Evolutionary conservation across 2,329 filamentous ascomycete genomes (phyloP).

Genomic region (Thielaviopsis euricoi): DNA sequence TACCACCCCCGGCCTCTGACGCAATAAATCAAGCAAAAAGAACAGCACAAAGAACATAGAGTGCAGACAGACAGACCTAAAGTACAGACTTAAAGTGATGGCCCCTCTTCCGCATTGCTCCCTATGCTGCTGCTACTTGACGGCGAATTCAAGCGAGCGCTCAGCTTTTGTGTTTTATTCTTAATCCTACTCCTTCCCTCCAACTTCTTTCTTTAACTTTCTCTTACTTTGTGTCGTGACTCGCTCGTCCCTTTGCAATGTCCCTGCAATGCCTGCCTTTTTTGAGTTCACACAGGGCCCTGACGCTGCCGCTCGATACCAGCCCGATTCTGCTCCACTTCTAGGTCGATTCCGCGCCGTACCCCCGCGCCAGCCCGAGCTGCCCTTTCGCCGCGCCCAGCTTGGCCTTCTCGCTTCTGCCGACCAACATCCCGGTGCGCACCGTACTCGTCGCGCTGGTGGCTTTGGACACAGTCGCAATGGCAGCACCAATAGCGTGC

Average conservation of each 20-base stretch:
- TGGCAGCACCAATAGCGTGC: constrained; percentile 16
- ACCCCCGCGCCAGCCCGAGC: constrained; percentile 22
- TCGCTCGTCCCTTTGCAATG: constrained; percentile 3
- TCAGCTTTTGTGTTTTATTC: no score
- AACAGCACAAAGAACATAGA: no score
- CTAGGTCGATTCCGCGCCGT: constrained; percentile 51
- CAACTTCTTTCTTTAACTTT: not conserved
- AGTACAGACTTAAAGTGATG: no score
- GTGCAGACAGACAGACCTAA: no score
- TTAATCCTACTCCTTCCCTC: not conserved
- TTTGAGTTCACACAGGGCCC: constrained; percentile 51
- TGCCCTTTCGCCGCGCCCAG: constrained; percentile 8
- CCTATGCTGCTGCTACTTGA: not conserved
- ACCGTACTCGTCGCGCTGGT: not conserved
- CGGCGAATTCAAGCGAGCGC: not conserved
- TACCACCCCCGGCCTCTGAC: no score
- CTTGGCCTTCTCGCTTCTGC: constrained; percentile 7
- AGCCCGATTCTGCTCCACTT: constrained; percentile 40
- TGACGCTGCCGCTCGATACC: constrained; percentile 36
- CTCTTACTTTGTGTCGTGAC: not conserved
- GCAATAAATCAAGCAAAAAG: no score
- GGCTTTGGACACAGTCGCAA: not conserved
- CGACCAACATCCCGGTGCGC: constrained; percentile 6
- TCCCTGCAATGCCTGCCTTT: constrained; percentile 39
- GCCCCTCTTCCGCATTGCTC: not conserved